A percentile compares a stretch with the other conserved stretches of the same genome.
These are phyloP conservation scores for Hypoxylon sp. DNA, from an alignment of 2,329 filamentous ascomycete genomes.

Conservation along the genomic window DNA sequence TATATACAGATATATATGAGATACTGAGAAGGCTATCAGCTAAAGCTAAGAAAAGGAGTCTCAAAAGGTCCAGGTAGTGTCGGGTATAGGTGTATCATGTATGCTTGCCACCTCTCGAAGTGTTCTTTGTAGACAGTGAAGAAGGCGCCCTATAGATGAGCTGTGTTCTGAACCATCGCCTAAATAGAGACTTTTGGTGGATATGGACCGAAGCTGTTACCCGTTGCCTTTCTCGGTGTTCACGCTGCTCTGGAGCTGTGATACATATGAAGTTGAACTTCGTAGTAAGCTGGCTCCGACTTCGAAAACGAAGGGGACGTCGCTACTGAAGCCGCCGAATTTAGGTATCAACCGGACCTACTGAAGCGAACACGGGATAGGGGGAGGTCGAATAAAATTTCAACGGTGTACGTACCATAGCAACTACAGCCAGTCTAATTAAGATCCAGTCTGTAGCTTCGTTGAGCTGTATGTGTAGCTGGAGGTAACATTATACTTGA, in stretches of 20 bases:
- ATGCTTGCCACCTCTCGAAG: not conserved
- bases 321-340: not conserved
- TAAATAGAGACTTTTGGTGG: not conserved
- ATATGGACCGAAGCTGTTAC: slow-evolving; percentile 2
- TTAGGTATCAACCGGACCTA: not conserved
- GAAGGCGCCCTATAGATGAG: not conserved
- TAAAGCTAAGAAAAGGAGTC: not conserved
- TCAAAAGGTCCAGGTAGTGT: not conserved
- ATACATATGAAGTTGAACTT: not conserved
- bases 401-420: slow-evolving; percentile 3
- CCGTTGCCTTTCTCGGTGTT: not conserved
- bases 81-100: not conserved
- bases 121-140: not conserved
- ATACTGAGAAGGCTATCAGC: not conserved
- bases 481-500: not conserved
- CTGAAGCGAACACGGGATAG: not conserved
- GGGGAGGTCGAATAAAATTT: not conserved
- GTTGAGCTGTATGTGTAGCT: not conserved
- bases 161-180: not conserved
- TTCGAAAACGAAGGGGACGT: not conserved
- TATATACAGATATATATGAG: not conserved
- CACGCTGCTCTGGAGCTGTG: not conserved
- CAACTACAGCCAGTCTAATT: not conserved
- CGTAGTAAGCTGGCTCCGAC: not conserved
- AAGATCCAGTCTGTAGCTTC: too few relatives aligned